A percentile compares a stretch with the other conserved stretches of the same genome.
Conservation (phyloP, 2,329 filamentous ascomycete genomes). For the Ceratocystis papillata region DNA sequence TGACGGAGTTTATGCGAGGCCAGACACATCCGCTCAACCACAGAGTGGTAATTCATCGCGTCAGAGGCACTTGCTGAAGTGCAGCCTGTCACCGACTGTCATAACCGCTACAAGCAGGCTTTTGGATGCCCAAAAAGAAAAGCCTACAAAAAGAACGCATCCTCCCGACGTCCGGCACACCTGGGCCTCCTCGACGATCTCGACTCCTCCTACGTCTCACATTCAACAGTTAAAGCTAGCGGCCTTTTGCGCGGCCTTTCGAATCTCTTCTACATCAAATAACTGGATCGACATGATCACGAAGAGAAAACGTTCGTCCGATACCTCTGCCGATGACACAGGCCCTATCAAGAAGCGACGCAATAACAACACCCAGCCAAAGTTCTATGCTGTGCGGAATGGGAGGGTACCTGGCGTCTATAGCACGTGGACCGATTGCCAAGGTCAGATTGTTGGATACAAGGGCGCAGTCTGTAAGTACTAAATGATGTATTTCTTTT, state of each 20-base stretch:
- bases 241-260: neutral
- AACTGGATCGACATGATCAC: neutral
- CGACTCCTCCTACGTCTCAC: neutral
- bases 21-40: neutral
- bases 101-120: neutral
- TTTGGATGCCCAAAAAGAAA: neutral
- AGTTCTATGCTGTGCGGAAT: constrained; percentile 53
- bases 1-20: neutral
- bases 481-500: neutral
- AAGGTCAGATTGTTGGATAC: constrained; percentile 49
- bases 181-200: neutral
- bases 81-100: neutral
- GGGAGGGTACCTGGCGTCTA: constrained; percentile 53
- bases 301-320: constrained; percentile 7
- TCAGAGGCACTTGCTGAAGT: neutral
- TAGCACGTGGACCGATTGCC: constrained; percentile 49
- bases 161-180: neutral
- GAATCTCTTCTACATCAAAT: neutral
- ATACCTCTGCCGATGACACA: constrained; percentile 1
- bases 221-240: neutral
- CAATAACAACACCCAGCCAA: constrained; percentile 40
- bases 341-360: constrained; percentile 35
- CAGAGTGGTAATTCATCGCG: neutral
- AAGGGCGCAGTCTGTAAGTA: constrained; percentile 57
- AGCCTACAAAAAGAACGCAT: neutral